phyloP scores from a whole-genome alignment of 768 basidiomycete species.

The Tubosaeta brunneosetosa region DNA sequence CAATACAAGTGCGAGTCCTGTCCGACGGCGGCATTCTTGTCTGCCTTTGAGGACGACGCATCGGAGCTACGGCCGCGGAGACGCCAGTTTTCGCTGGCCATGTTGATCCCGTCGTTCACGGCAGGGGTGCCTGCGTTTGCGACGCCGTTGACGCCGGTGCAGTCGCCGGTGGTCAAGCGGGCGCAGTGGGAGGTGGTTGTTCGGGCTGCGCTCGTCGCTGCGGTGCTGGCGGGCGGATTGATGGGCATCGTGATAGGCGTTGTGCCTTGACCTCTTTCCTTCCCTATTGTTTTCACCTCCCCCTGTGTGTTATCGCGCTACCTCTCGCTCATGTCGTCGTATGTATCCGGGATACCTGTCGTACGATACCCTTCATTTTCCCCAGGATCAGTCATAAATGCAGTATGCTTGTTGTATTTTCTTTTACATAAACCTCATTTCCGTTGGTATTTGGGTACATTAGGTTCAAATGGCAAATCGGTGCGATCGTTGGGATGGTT shows the following conservation, averaged over 20 bases:
- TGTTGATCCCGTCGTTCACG: constrained; percentile 28
- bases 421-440: neutral
- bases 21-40: neutral
- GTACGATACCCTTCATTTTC: neutral
- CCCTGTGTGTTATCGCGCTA: neutral
- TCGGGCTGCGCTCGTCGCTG: constrained; percentile 47
- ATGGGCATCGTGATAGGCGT: constrained; percentile 27
- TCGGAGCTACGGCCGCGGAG: neutral
- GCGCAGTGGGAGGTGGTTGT: constrained; percentile 85
- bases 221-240: constrained; percentile 34
- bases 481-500: neutral
- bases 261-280: constrained; percentile 3
- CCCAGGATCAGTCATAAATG: neutral
- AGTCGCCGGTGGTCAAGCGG: constrained; percentile 66
- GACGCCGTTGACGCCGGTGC: constrained; percentile 61
- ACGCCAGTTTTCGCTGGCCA: constrained; percentile 4
- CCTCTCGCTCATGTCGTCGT: neutral
- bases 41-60: neutral
- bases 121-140: constrained; percentile 64
- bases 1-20: constrained; percentile 31
- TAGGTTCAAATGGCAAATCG: neutral
- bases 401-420: neutral
- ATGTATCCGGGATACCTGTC: neutral
- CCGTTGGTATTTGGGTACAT: neutral
- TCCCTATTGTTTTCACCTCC: neutral